These are phyloP conservation scores for Trypanosoma conorhini DNA, from an alignment of 208 protist genomes.

Conservation along the genomic window DNA sequence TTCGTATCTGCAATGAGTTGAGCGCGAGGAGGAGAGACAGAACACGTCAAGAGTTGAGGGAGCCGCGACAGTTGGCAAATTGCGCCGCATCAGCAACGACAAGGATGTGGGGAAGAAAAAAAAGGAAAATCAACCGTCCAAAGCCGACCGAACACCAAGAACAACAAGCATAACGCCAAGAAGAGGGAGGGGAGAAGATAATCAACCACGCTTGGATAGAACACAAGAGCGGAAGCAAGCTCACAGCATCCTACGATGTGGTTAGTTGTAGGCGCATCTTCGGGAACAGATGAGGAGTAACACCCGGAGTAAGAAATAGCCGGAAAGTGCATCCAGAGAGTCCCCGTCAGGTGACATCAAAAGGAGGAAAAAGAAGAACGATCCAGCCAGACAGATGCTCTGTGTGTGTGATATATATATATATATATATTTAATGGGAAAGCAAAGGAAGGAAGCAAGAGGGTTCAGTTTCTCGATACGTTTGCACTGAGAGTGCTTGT, in stretches of 20 bases:
- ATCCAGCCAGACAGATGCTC: too few species aligned
- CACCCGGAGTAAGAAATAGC: constrained; percentile 17
- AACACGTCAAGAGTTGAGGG: not conserved
- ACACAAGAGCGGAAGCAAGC: not conserved
- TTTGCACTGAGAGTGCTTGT: constrained; percentile 15
- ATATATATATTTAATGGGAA: too few species aligned
- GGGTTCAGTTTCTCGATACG: constrained; percentile 25
- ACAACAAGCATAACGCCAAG: constrained; percentile 9
- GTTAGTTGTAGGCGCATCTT: constrained; percentile 21
- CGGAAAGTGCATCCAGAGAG: constrained; percentile 47
- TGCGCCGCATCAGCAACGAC: not conserved
- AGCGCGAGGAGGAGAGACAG: not conserved
- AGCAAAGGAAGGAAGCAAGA: not conserved
- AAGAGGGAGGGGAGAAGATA: not conserved
- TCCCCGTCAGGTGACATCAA: constrained; percentile 23
- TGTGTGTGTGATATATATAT: too few species aligned
- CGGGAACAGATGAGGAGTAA: constrained; percentile 50
- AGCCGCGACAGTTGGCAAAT: too few species aligned
- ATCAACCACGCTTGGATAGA: not conserved
- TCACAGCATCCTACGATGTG: not conserved
- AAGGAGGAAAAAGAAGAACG: not conserved
- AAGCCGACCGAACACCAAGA: constrained; percentile 6
- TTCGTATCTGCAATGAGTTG: not conserved
- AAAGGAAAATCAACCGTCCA: not conserved
- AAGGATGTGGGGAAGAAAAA: not conserved